phyloP scores from a whole-genome alignment of 768 basidiomycete species.

The Lentinula aciculospora region DNA sequence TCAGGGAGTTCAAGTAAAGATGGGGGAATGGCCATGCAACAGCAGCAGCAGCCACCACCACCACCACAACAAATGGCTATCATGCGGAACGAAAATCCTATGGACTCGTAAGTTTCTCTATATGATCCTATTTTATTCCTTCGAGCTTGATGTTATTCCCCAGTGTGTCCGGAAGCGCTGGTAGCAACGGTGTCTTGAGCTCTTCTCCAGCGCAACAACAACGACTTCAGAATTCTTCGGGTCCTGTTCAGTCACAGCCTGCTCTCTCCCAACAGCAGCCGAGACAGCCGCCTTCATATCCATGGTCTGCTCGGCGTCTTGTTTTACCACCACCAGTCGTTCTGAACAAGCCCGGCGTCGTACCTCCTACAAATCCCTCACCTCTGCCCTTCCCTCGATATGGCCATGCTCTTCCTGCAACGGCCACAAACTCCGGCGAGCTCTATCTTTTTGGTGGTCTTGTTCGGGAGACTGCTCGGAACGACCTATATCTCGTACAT shows the following conservation, averaged over 20 bases:
- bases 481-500: slow-evolving; percentile 91
- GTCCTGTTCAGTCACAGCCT: slow-evolving; percentile 22
- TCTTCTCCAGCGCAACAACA: slow-evolving; percentile 15
- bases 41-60: slow-evolving; percentile 23
- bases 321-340: slow-evolving; percentile 61
- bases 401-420: slow-evolving; percentile 85
- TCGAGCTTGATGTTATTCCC: not conserved
- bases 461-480: slow-evolving; percentile 82
- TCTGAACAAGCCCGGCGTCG: slow-evolving; percentile 58
- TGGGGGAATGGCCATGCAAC: slow-evolving; percentile 14
- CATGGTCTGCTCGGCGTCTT: slow-evolving; percentile 79
- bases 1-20: slow-evolving; percentile 24
- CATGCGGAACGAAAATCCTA: slow-evolving; percentile 11
- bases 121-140: not conserved
- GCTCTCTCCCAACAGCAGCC: slow-evolving; percentile 26
- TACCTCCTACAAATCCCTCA: slow-evolving; percentile 62
- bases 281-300: slow-evolving; percentile 46
- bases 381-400: slow-evolving; percentile 95
- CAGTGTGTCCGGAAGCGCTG: slow-evolving; percentile 7
- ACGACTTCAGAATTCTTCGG: slow-evolving; percentile 25
- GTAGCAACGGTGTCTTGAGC: not conserved
- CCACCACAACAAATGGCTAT: slow-evolving; percentile 10
- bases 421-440: slow-evolving; percentile 75
- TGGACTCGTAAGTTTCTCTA: slow-evolving; percentile 29
- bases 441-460: slow-evolving; percentile 97